A percentile compares a stretch with the other conserved stretches of the same genome.
Conservation (phyloP, 257 asterid species). For the Coffea canephora region DNA sequence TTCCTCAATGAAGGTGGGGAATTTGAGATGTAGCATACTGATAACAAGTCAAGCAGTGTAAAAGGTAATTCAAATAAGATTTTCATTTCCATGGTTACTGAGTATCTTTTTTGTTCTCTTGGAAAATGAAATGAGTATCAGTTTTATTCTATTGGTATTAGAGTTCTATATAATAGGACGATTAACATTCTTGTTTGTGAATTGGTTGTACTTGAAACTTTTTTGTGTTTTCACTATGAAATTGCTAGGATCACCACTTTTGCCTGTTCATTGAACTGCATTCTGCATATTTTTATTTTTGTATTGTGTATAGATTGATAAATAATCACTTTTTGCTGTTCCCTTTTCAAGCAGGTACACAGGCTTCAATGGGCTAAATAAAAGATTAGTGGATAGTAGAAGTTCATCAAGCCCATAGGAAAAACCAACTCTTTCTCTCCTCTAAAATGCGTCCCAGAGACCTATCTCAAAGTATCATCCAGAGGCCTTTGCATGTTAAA, state of each 20-base stretch:
- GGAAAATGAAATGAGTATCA: neutral
- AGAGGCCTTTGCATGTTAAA: neutral
- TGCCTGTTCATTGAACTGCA: neutral
- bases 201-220: neutral
- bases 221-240: neutral
- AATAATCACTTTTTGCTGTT: neutral
- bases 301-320: neutral
- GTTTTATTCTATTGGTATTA: neutral
- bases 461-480: neutral
- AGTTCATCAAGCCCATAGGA: neutral
- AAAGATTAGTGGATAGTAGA: neutral
- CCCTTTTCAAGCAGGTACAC: neutral
- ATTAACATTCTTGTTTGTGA: neutral
- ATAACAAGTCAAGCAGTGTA: neutral
- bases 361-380: no score
- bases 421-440: neutral
- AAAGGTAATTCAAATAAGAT: neutral
- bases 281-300: neutral
- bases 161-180: neutral
- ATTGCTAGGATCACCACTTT: no score
- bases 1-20: slow-evolving; percentile 38
- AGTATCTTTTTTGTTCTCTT: neutral
- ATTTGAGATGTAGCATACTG: slow-evolving; percentile 13
- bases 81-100: neutral
- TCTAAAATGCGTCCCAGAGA: neutral